Percentiles rank a stretch among this genome's conserved stretches.
Evolutionary conservation across 1,284 basidiomycete species (phyloP).

Genomic region (Vanrija sp.): DNA sequence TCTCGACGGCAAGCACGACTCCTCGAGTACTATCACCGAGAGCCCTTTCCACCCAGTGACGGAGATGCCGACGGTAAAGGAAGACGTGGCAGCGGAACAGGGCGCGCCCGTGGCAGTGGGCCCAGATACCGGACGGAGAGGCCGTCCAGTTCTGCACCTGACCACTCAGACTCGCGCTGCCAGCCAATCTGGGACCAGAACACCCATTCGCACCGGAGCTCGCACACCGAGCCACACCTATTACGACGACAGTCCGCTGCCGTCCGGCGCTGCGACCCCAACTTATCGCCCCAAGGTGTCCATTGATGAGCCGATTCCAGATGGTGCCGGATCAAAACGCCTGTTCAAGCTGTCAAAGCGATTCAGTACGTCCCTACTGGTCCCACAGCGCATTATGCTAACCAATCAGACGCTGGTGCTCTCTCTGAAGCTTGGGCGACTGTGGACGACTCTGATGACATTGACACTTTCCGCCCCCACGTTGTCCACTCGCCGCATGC

Average conservation of each 20-base stretch:
- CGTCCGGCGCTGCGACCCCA: conserved; percentile 5
- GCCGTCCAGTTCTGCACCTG: too few species aligned
- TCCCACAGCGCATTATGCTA: neutral
- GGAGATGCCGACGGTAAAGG: too few species aligned
- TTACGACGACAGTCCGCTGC: neutral
- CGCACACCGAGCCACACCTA: too few species aligned
- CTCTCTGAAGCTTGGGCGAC: conserved; percentile 51
- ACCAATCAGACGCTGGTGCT: conserved; percentile 47
- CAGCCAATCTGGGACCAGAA: too few species aligned
- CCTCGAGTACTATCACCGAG: too few species aligned
- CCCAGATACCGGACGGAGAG: too few species aligned
- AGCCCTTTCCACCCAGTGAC: too few species aligned
- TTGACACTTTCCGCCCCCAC: conserved; percentile 56
- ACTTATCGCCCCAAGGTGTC: conserved; percentile 12
- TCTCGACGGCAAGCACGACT: too few species aligned
- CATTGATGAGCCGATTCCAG: conserved; percentile 24
- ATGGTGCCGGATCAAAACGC: conserved; percentile 38
- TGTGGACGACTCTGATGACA: conserved; percentile 51
- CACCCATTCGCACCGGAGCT: too few species aligned
- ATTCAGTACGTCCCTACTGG: conserved; percentile 35
- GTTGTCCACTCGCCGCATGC: conserved; percentile 59
- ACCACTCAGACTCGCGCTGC: too few species aligned
- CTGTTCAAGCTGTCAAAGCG: conserved; percentile 47
- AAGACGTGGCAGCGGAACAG: too few species aligned
- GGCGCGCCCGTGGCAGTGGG: too few species aligned